These are phyloP conservation scores for Candida glaebosa DNA, from an alignment of 805 yeast genomes.

Conservation along the genomic window DNA sequence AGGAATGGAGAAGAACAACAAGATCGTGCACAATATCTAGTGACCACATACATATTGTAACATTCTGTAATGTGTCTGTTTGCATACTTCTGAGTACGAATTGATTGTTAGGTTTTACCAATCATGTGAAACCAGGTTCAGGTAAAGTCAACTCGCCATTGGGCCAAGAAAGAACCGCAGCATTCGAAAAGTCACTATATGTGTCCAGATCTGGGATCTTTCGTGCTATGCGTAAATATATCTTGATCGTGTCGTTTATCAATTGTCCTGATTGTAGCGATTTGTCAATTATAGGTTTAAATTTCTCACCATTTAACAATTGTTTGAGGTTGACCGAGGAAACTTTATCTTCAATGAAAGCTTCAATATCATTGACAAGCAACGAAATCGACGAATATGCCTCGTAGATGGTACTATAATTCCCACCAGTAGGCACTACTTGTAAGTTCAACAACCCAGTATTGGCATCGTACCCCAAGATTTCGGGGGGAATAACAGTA, in stretches of 20 bases:
- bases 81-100: no score
- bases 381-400: conserved; percentile 55
- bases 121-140: conserved; percentile 48
- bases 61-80: no score
- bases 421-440: conserved; percentile 9
- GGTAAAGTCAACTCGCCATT: conserved; percentile 52
- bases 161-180: conserved; percentile 60
- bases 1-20: no score
- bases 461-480: conserved; percentile 28
- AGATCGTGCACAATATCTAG: no score
- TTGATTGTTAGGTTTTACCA: no score
- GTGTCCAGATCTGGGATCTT: conserved; percentile 36
- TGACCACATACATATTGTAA: no score
- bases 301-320: conserved; percentile 16
- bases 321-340: conserved; percentile 35
- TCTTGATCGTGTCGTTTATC: conserved; percentile 25
- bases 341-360: conserved; percentile 53
- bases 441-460: conserved; percentile 39
- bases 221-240: conserved; percentile 58
- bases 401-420: conserved; percentile 14
- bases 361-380: conserved; percentile 75
- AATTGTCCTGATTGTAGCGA: background rate
- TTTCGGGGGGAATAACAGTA: conserved; percentile 47
- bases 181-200: conserved; percentile 63
- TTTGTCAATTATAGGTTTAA: conserved; percentile 18